A percentile compares a stretch with the other conserved stretches of the same genome.
Conservation (phyloP, 2,329 filamentous ascomycete genomes). For the Aspergillus melleus region DNA sequence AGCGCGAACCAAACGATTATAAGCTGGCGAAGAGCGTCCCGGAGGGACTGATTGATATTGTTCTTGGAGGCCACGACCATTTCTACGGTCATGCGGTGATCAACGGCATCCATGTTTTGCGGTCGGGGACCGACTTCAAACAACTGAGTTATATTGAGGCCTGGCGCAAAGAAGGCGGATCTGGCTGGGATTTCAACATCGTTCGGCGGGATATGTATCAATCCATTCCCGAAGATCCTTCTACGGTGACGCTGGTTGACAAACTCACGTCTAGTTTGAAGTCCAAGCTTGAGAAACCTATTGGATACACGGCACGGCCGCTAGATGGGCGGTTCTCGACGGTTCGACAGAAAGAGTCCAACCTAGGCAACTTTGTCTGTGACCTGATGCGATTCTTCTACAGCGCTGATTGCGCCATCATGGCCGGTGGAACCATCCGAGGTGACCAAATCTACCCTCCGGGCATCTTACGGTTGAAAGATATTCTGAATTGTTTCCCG, state of each 20-base stretch:
- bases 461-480: slow-evolving; percentile 73
- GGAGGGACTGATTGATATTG: slow-evolving; percentile 74
- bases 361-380: slow-evolving; percentile 86
- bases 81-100: slow-evolving; percentile 77
- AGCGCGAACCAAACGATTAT: slow-evolving; percentile 84
- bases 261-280: slow-evolving; percentile 72
- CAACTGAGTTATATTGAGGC: slow-evolving; percentile 86
- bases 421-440: slow-evolving; percentile 82
- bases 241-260: slow-evolving; percentile 63
- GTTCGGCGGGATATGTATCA: slow-evolving; percentile 71
- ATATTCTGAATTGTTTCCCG: slow-evolving; percentile 86
- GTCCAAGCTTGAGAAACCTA: slow-evolving; percentile 74
- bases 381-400: slow-evolving; percentile 88
- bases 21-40: slow-evolving; percentile 74
- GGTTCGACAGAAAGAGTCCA: slow-evolving; percentile 74
- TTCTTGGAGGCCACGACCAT: slow-evolving; percentile 87
- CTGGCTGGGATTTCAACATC: slow-evolving; percentile 77
- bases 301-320: slow-evolving; percentile 79
- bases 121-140: slow-evolving; percentile 89
- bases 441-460: slow-evolving; percentile 88
- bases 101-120: slow-evolving; percentile 79
- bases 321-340: slow-evolving; percentile 86
- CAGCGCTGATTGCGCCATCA: slow-evolving; percentile 75
- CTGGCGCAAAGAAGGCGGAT: slow-evolving; percentile 54
- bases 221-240: slow-evolving; percentile 63